phyloP scores from a whole-genome alignment of 1,284 basidiomycete genomes.

The Pascua sp. region DNA sequence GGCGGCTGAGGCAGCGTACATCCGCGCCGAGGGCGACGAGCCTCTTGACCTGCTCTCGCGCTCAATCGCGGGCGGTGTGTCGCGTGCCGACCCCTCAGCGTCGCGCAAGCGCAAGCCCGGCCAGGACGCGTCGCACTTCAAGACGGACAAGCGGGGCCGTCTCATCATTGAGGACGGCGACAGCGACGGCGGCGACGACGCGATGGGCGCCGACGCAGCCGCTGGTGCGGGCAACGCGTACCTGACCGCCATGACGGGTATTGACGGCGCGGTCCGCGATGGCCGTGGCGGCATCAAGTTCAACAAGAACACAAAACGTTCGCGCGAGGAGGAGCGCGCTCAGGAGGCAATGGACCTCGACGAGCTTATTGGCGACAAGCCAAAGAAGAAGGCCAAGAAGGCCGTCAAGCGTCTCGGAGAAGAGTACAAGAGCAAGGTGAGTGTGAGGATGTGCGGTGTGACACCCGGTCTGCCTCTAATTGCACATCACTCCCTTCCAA shows the following conservation, averaged over 20 bases:
- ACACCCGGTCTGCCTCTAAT: too few species aligned
- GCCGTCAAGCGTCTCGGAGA: slow-evolving; percentile 60
- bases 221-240: slow-evolving; percentile 77
- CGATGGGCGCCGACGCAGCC: slow-evolving; percentile 49
- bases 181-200: slow-evolving; percentile 53
- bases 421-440: slow-evolving; percentile 63
- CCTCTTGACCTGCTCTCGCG: slow-evolving; percentile 94
- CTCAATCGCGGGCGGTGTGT: slow-evolving; percentile 65
- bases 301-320: slow-evolving; percentile 93
- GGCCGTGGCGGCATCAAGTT: slow-evolving; percentile 84
- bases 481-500: too few species aligned
- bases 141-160: slow-evolving; percentile 83
- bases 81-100: slow-evolving; percentile 50
- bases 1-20: slow-evolving; percentile 45
- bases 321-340: slow-evolving; percentile 63
- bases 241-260: slow-evolving; percentile 67
- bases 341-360: slow-evolving; percentile 36
- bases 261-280: slow-evolving; percentile 83
- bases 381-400: slow-evolving; percentile 51
- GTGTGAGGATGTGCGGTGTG: too few species aligned
- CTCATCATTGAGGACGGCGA: slow-evolving; percentile 73
- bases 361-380: slow-evolving; percentile 63
- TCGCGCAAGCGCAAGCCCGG: slow-evolving; percentile 63
- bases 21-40: slow-evolving; percentile 86
- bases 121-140: slow-evolving; percentile 80